Base-by-base conservation (phyloP, 345 rosid species). In the Trapa incisa region DNA sequence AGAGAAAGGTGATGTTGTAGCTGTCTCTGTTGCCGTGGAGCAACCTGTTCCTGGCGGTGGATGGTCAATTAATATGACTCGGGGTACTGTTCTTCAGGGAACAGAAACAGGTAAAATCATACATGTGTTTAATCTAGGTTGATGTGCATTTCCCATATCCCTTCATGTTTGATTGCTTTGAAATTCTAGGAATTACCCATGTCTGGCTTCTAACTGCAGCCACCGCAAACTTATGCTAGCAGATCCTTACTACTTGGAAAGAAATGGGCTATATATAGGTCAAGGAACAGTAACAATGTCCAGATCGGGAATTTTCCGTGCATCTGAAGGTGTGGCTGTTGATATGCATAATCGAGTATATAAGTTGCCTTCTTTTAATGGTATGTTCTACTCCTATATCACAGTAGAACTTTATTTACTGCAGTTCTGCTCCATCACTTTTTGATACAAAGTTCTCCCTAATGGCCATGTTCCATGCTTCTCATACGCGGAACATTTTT, bases 21-120 rank as follows among this genome's bases (percentile, higher is more conserved):
- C 99, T 67, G 97, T 94, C 79, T 91, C 97, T 69, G 99, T 87
- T 79, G 95, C 93, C 36, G 68, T 85, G 47, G 99, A 94, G 84
- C 95, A 86, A 68, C 85, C 86, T 33, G 68, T 71, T 71, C 69
- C 80, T 68, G 86, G 84, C 73, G 89, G 91, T 75, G 84, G 85
- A 73, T 91, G 93, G 96, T 79, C 84, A 65, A 70, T 78, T 79
- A 83, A 85, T 67, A 85, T 91, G 75, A 94, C 99, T 45, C 97
- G 99, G 35, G 96, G 99, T 39, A 91, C 87, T 57, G 88, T 89
- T 76, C 81, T 94, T 22, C 97, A 87, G 78, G 99, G 97, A 76
- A 58, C 69, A 39, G 78, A 81, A 7, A 80, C 89, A 74, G 99
- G 99, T 73, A 85, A 83, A 84, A 9, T 22, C 29, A 29, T 32